phyloP scores from a whole-genome alignment of 352 stramenopile species.

The Phytophthora podocarpi region DNA sequence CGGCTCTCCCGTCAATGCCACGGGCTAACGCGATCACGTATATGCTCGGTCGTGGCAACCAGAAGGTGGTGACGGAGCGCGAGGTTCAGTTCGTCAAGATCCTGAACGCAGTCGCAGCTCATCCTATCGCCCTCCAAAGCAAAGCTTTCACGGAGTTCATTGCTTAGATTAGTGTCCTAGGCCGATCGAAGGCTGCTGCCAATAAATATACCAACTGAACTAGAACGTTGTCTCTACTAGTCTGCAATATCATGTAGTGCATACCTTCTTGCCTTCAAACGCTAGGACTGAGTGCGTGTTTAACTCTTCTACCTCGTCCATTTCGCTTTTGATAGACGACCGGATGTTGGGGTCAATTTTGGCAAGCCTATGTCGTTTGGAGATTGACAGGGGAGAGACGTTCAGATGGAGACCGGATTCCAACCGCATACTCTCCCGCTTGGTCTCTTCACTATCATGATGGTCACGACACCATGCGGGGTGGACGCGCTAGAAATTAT shows the following conservation, averaged over 20 bases:
- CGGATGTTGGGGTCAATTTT: background rate
- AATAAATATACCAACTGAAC: conserved; percentile 5
- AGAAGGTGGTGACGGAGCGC: conserved; percentile 60
- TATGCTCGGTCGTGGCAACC: conserved; percentile 52
- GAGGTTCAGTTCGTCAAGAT: conserved; percentile 65
- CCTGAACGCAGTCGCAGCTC: conserved; percentile 61
- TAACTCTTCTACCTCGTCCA: too few relatives aligned
- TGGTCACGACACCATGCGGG: too few relatives aligned
- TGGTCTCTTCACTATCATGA: too few relatives aligned
- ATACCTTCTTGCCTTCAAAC: too few relatives aligned
- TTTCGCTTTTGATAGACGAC: too few relatives aligned
- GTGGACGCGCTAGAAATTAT: conserved; percentile 2
- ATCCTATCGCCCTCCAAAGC: conserved; percentile 60
- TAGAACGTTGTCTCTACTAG: background rate
- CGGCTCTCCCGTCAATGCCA: conserved; percentile 60
- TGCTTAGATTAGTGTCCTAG: conserved; percentile 29
- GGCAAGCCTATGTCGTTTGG: conserved; percentile 7
- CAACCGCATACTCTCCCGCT: conserved; percentile 17
- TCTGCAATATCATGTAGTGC: background rate
- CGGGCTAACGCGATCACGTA: conserved; percentile 47
- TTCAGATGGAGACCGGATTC: conserved; percentile 22
- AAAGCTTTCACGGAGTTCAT: conserved; percentile 52
- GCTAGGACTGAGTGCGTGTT: too few relatives aligned
- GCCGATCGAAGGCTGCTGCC: conserved; percentile 5
- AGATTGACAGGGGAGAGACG: conserved; percentile 19